A percentile compares a stretch with the other conserved stretches of the same genome.
Evolutionary conservation across 176 grass and related monocot species (phyloP).

Genomic region (Oryza australiensis): DNA sequence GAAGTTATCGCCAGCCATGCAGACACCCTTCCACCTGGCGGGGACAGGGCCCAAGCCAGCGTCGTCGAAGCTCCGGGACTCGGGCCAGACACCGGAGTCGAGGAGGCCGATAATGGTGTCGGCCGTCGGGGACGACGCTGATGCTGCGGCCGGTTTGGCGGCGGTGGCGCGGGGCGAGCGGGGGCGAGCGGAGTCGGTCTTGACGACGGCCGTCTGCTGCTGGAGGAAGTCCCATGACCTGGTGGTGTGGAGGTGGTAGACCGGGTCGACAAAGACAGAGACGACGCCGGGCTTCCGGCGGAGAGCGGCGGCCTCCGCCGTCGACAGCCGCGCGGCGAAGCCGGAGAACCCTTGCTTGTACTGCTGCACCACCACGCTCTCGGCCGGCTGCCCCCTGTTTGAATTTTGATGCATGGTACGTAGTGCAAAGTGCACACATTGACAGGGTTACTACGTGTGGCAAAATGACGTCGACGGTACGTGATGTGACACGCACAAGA

Average conservation of each 20-base stretch:
- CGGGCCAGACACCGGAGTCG: slow-evolving; percentile 98
- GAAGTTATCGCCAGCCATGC: slow-evolving; percentile 69
- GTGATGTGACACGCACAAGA: background rate
- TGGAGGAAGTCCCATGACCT: slow-evolving; percentile 85
- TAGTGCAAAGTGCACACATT: background rate
- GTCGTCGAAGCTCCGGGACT: slow-evolving; percentile 78
- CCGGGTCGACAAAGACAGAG: slow-evolving; percentile 70
- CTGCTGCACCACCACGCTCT: slow-evolving; percentile 59
- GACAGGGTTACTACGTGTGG: background rate
- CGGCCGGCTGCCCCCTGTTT: slow-evolving; percentile 32
- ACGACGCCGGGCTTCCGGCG: slow-evolving; percentile 55
- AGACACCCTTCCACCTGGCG: slow-evolving; percentile 64
- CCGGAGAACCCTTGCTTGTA: slow-evolving; percentile 86
- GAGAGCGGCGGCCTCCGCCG: slow-evolving; percentile 56
- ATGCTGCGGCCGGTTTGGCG: background rate
- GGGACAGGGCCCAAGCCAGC: slow-evolving; percentile 51
- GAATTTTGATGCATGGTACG: background rate
- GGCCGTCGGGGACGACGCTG: slow-evolving; percentile 2
- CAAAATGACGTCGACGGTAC: background rate
- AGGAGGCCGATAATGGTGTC: slow-evolving; percentile 78
- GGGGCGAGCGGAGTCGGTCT: slow-evolving; percentile 15
- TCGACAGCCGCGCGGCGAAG: slow-evolving; percentile 66
- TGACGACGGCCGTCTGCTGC: slow-evolving; percentile 44
- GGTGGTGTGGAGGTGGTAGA: slow-evolving; percentile 80
- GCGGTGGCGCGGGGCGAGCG: background rate